Evolutionary conservation across 2,329 filamentous ascomycete species (phyloP).

Genomic region (Penicillium sp.): DNA sequence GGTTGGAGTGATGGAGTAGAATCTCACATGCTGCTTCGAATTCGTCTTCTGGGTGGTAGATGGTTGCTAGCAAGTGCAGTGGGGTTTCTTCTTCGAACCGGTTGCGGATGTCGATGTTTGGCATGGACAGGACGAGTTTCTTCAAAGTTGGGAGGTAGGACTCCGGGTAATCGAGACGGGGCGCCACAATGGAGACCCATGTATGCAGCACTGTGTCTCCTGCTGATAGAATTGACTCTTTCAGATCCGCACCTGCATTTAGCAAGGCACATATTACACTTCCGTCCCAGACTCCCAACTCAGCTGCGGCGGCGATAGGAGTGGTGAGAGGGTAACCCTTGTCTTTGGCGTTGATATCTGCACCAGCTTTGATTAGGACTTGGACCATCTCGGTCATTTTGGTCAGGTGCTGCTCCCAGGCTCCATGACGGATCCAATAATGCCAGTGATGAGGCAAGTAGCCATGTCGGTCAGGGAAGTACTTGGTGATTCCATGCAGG

Average conservation of each 20-base stretch:
- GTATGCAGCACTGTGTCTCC: slow-evolving; percentile 29
- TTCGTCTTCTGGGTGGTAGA: slow-evolving; percentile 26
- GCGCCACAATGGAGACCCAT: slow-evolving; percentile 26
- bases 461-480: slow-evolving; percentile 29
- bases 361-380: neutral
- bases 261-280: slow-evolving; percentile 27
- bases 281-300: slow-evolving; percentile 27
- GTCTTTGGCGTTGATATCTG: slow-evolving; percentile 3
- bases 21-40: slow-evolving; percentile 28
- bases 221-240: slow-evolving; percentile 10
- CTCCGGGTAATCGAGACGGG: slow-evolving; percentile 27
- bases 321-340: slow-evolving; percentile 21
- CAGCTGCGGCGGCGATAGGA: slow-evolving; percentile 26
- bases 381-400: slow-evolving; percentile 10
- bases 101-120: slow-evolving; percentile 21
- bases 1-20: slow-evolving; percentile 16
- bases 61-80: slow-evolving; percentile 25
- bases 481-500: slow-evolving; percentile 27
- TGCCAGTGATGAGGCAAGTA: slow-evolving; percentile 30
- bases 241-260: slow-evolving; percentile 23
- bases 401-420: slow-evolving; percentile 25
- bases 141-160: slow-evolving; percentile 24
- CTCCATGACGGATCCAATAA: slow-evolving; percentile 34
- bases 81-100: slow-evolving; percentile 25
- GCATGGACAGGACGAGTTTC: slow-evolving; percentile 18